These are phyloP conservation scores for Geotrichum reessii DNA, from an alignment of 1,139 yeast species.

Conservation along the genomic window DNA sequence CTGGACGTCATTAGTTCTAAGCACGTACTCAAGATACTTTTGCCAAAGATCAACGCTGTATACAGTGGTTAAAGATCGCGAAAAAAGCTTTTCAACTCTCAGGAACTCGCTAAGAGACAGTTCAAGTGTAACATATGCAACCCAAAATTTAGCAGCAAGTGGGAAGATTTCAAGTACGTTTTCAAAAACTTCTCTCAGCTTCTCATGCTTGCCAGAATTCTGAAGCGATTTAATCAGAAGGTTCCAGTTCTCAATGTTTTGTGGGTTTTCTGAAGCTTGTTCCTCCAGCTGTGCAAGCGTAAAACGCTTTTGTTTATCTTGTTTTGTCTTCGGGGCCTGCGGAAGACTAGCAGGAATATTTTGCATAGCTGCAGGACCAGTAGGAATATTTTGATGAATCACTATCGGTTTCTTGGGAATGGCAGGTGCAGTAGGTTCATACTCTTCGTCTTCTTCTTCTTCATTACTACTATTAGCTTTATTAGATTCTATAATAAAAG, in stretches of 20 bases:
- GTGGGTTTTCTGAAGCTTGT: not conserved
- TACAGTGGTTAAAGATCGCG: constrained; percentile 53
- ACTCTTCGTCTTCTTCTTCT: constrained; percentile 12
- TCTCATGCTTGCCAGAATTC: constrained; percentile 55
- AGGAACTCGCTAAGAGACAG: constrained; percentile 62
- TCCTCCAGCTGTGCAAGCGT: not conserved
- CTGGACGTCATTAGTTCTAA: constrained; percentile 64
- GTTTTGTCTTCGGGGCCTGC: not conserved
- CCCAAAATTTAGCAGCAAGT: constrained; percentile 58
- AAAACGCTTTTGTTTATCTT: not conserved
- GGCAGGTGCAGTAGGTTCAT: constrained; percentile 14
- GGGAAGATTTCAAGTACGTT: constrained; percentile 62
- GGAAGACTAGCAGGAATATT: not conserved
- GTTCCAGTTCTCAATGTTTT: not conserved
- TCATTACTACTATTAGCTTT: not conserved
- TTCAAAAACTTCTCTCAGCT: constrained; percentile 55
- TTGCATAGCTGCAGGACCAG: not conserved
- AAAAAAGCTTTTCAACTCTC: constrained; percentile 60
- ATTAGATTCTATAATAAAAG: constrained; percentile 8
- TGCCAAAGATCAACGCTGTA: constrained; percentile 65
- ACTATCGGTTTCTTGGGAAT: constrained; percentile 8
- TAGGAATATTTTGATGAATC: not conserved
- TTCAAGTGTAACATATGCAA: constrained; percentile 63
- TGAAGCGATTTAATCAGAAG: constrained; percentile 17
- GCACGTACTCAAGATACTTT: constrained; percentile 69